Evolutionary conservation across 768 basidiomycete genomes (phyloP).

Genomic region (Rhizopogon salebrosus): DNA sequence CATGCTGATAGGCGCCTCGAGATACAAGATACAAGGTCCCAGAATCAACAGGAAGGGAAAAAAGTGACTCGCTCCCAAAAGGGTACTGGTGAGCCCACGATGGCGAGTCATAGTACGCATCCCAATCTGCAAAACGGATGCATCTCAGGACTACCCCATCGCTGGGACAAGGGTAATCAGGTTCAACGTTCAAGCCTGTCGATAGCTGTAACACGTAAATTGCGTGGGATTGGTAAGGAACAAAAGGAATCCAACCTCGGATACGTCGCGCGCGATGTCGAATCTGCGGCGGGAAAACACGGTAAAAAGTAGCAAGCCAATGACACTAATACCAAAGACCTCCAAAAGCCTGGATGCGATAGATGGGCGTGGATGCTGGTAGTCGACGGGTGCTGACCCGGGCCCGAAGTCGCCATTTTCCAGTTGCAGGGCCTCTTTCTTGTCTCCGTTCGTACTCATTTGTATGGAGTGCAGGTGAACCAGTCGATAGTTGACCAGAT

Average conservation of each 20-base stretch:
- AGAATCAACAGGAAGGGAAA: slow-evolving; percentile 25
- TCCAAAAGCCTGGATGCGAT: slow-evolving; percentile 9
- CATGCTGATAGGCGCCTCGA: slow-evolving; percentile 23
- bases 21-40: slow-evolving; percentile 30
- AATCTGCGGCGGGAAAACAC: neutral
- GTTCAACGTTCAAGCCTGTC: neutral
- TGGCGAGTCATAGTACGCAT: slow-evolving; percentile 5
- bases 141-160: slow-evolving; percentile 15
- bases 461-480: neutral
- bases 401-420: neutral
- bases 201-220: slow-evolving; percentile 8
- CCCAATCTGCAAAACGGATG: slow-evolving; percentile 12
- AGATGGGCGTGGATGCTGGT: neutral
- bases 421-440: neutral
- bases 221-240: neutral
- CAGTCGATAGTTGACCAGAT: neutral
- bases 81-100: slow-evolving; percentile 14
- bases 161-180: slow-evolving; percentile 1
- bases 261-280: slow-evolving; percentile 1
- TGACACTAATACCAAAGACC: slow-evolving; percentile 7
- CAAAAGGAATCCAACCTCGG: neutral
- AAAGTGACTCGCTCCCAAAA: slow-evolving; percentile 15
- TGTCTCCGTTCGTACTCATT: neutral
- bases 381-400: neutral
- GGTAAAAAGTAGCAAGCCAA: slow-evolving; percentile 9